Evolutionary conservation across 306 rosid genomes (phyloP), one percentile per base, ranked within the genome.

Genomic region (Fagus sylvatica): DNA sequence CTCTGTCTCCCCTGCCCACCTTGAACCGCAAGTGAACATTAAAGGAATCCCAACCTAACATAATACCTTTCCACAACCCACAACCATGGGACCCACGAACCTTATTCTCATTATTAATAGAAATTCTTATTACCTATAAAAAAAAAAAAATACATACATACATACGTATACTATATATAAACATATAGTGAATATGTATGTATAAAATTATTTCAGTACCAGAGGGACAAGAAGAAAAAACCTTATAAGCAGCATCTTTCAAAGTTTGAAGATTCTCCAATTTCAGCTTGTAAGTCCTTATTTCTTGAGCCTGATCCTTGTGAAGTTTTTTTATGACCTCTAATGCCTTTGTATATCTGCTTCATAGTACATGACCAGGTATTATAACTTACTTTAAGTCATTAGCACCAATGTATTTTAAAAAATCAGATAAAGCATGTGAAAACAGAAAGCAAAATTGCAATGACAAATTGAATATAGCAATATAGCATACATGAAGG

Each of bases 341-440:
- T 87, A 87, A 85, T 39, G 91, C 91, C 87, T 87, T 87, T 59
- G 91, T 87, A 75, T 87, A 87, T 78, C 91, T 87, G 85, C 19
- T 34, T 65, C 66, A 60, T 59, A 19, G 30, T 59, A 69, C 34
- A 65, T 62, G 55, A 19, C 53, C 42, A 49, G 19, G 61, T 22
- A 56, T 62, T 65, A 28, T 10, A 12, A 59, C 36, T 22, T 30
- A 39, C 49, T 39, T 65, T 22, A 69, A 60, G 30, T 62, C 49
- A 39, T 36, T 33, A 60, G 16, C 69, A 62, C 19, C 69, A 62
- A 34, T 1, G 4, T 62, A 62, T 11, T 7, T 16, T 37, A 37
- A 11, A 65, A 39, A 65, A 39, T 7, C 10, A 65, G 8, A 16
- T 6, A 7, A 65, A 15, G 71, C 49, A 65, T 37, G 12, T 2